phyloP scores from a whole-genome alignment of 163 green algal genomes.

The Scenedesmus sp. region DNA sequence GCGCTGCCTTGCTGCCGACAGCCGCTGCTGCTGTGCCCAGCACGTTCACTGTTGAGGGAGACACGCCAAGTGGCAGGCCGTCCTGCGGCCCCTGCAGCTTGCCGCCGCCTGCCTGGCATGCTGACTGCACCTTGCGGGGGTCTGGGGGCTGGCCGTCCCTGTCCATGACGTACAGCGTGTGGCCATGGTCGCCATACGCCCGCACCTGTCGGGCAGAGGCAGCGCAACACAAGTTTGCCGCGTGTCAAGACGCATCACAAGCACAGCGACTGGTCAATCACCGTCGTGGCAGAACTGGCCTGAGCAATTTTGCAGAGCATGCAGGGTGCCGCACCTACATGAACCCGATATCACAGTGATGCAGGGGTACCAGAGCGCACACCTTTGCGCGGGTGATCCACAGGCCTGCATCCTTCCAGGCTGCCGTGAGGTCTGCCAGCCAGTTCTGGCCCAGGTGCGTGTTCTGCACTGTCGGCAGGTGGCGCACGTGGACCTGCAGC shows the following conservation, averaged over 20 bases:
- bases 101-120: conserved; percentile 43
- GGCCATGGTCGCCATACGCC: conserved; percentile 52
- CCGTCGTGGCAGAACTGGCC: no score
- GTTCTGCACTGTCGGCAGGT: conserved; percentile 60
- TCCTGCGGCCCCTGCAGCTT: conserved; percentile 11
- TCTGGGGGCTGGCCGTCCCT: conserved; percentile 47
- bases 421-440: conserved; percentile 76
- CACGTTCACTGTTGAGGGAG: background rate
- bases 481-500: conserved; percentile 54
- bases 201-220: background rate
- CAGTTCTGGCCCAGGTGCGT: conserved; percentile 77
- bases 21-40: background rate
- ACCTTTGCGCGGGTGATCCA: conserved; percentile 78
- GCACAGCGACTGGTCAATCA: background rate
- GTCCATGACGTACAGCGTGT: conserved; percentile 61
- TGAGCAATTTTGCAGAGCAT: no score
- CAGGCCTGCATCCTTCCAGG: conserved; percentile 76
- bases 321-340: no score
- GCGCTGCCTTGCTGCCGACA: conserved; percentile 4
- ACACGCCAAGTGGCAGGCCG: conserved; percentile 25
- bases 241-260: background rate
- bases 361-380: background rate
- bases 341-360: background rate
- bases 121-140: conserved; percentile 50
- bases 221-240: background rate